A percentile compares a stretch with the other conserved stretches of the same genome.
Conservation (phyloP, 2,329 filamentous ascomycete species). For the Verticillium nonalfalfae region DNA sequence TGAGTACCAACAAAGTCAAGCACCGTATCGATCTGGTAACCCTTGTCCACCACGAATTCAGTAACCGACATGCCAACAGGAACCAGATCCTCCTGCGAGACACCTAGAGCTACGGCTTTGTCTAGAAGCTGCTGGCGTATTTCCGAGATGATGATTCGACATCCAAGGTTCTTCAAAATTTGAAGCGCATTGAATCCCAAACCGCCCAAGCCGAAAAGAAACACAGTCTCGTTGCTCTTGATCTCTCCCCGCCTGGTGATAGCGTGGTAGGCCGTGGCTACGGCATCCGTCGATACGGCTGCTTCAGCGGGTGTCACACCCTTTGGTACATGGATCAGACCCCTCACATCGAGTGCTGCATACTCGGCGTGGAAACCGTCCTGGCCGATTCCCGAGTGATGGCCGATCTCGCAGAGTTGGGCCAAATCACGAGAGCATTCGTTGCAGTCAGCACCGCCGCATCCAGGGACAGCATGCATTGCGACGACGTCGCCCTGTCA, state of each 20-base stretch:
- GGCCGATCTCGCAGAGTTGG: conserved; percentile 27
- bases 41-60: conserved; percentile 19
- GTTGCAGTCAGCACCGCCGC: conserved; percentile 20
- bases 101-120: conserved; percentile 17
- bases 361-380: conserved; percentile 36
- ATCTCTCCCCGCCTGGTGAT: conserved; percentile 27
- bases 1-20: conserved; percentile 26
- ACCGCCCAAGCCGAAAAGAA: conserved; percentile 32
- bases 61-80: conserved; percentile 18
- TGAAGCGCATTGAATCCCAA: conserved; percentile 33
- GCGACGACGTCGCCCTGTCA: conserved; percentile 21
- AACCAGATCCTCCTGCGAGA: conserved; percentile 22
- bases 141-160: conserved; percentile 44
- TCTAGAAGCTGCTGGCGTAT: conserved; percentile 11
- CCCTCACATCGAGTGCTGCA: conserved; percentile 19
- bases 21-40: conserved; percentile 19
- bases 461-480: conserved; percentile 23
- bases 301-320: conserved; percentile 20
- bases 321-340: conserved; percentile 13
- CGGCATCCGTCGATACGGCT: conserved; percentile 32
- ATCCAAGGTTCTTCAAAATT: conserved; percentile 26
- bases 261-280: conserved; percentile 32
- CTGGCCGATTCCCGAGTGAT: conserved; percentile 35
- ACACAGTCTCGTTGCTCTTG: conserved; percentile 25
- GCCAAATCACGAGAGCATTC: conserved; percentile 31